Evolutionary conservation across 768 basidiomycete genomes (phyloP), one percentile per base, ranked within the genome.

Genomic region (Daedaleopsis sinensis): DNA sequence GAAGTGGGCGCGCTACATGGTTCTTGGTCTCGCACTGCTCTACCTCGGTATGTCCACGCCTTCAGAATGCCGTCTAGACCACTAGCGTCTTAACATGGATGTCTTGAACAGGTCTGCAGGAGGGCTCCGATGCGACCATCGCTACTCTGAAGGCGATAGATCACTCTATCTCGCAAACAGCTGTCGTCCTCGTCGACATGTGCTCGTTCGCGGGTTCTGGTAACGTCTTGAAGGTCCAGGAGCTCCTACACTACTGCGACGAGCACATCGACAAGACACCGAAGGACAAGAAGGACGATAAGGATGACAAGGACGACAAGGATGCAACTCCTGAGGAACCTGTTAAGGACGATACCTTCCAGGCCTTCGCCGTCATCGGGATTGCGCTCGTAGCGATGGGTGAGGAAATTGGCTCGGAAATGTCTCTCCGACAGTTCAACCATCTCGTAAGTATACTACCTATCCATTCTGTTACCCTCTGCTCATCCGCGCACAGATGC

Each of bases 331-430:
- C 69, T 64, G 79, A 70, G 61, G 77, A 78, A 55, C 78, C 84
- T 64, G 76, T 77, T 23, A 68, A 72, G 56, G 87, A 93, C 62
- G 91, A 94, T 66, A 88, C 88, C 35, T 93, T 92, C 82, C 93
- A 98, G 73, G 85, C 93, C 0, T 91, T 98, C 64, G 93, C 96
- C 16, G 94, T 96, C 35, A 80, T 98, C 58, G 97, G 94, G 27
- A 93, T 99, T 68, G 89, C 96, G 0, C 75, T 98, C 60, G 91
- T 98, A 47, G 89, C 97, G 5, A 98, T 98, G 95, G 97, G 97
- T 19, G 97, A 99, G 76, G 96, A 98, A 23, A 88, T 98, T 51
- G 97, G 97, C 51, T 88, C 95, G 1, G 94, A 98, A 74, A 98
- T 99, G 97, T 89, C 92, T n/a, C 77, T 98, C 68, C 80, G 97